phyloP scores from a whole-genome alignment of 345 rosid genomes.

The Stellera chamaejasme region DNA sequence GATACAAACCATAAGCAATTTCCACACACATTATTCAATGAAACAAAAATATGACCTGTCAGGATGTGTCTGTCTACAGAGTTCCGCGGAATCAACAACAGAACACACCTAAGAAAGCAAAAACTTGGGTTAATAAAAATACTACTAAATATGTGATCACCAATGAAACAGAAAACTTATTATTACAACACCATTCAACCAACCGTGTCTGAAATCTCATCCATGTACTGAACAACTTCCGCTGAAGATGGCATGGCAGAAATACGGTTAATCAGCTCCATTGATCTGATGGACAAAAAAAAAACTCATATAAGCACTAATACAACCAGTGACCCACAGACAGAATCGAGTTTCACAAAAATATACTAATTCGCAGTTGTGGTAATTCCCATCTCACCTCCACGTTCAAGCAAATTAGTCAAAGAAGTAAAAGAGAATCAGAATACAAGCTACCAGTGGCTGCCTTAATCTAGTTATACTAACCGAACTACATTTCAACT shows the following conservation, averaged over 20 bases:
- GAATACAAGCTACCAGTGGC: too few species aligned
- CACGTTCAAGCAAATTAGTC: too few species aligned
- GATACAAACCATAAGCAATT: background rate
- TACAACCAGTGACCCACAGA: too few species aligned
- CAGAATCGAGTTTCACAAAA: too few species aligned
- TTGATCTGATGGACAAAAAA: conserved; percentile 40
- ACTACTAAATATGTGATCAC: conserved; percentile 2
- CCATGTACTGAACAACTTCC: conserved; percentile 74
- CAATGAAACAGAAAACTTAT: background rate
- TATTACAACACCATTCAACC: conserved; percentile 11
- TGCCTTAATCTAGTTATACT: too few species aligned
- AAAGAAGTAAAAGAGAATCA: too few species aligned
- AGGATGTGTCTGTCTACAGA: conserved; percentile 92
- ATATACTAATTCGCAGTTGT: too few species aligned
- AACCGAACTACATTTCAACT: background rate
- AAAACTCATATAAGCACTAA: background rate
- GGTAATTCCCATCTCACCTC: too few species aligned
- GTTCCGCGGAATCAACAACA: conserved; percentile 94
- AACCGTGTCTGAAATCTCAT: conserved; percentile 82
- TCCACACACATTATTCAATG: conserved; percentile 3
- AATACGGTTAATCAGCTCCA: conserved; percentile 58
- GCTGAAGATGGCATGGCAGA: conserved; percentile 60
- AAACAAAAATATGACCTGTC: conserved; percentile 44
- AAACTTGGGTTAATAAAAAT: conserved; percentile 3
- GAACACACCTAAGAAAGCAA: conserved; percentile 58